A percentile compares a stretch with the other conserved stretches of the same genome.
Conservation (phyloP, 2,329 filamentous ascomycete species). For the Akanthomyces lecanii region DNA sequence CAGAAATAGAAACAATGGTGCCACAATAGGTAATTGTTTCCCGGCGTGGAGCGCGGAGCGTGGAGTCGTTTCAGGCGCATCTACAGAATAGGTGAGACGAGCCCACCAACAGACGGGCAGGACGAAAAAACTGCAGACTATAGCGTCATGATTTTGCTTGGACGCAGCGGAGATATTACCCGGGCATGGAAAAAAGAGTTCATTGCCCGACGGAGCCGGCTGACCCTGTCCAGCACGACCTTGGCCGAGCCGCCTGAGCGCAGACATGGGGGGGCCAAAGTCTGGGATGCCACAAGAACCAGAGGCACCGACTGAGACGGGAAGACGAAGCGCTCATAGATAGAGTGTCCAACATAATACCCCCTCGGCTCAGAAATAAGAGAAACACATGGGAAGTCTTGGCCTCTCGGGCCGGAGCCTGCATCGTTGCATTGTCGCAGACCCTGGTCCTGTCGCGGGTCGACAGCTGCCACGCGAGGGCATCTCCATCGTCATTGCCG, state of each 20-base stretch:
- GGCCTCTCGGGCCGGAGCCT: background rate
- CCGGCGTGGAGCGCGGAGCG: background rate
- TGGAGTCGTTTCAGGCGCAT: slow-evolving; percentile 14
- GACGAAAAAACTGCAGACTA: background rate
- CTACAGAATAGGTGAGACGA: background rate
- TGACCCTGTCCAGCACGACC: background rate
- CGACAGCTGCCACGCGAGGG: background rate
- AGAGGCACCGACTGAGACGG: background rate
- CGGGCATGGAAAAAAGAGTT: background rate
- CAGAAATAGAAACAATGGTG: background rate
- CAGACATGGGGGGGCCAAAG: background rate
- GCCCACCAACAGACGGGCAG: background rate
- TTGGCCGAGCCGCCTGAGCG: slow-evolving; percentile 3
- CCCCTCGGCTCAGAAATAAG: background rate
- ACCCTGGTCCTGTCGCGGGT: background rate
- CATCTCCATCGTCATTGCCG: background rate
- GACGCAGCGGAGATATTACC: background rate
- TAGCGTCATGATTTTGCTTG: background rate
- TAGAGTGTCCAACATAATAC: background rate
- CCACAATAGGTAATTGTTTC: background rate
- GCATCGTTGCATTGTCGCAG: background rate
- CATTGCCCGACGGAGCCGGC: background rate
- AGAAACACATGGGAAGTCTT: background rate
- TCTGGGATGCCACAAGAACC: background rate
- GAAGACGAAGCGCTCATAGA: background rate